Conservation (phyloP, 1,284 basidiomycete genomes). For the Cystobasidium slooffiae region DNA sequence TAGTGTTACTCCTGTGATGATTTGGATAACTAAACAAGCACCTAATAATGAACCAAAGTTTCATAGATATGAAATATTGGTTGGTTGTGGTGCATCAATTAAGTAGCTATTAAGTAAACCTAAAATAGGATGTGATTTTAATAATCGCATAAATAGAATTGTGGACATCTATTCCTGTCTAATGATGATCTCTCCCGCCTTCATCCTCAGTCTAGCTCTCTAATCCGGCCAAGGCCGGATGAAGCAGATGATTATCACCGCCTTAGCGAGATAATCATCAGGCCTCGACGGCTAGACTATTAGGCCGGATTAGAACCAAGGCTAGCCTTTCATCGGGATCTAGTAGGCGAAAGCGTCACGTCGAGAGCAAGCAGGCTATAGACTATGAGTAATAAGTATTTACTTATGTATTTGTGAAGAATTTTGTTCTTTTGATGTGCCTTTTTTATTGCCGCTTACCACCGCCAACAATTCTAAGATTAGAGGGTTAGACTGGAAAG, state of each 20-base stretch:
- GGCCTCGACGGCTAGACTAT: no score
- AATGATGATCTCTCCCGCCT: slow-evolving; percentile 36
- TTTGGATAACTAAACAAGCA: slow-evolving; percentile 56
- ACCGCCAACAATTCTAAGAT: no score
- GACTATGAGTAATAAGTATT: slow-evolving; percentile 42
- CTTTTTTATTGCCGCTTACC: no score
- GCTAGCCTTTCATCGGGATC: no score
- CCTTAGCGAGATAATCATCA: slow-evolving; percentile 13
- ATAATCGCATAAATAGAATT: slow-evolving; percentile 53
- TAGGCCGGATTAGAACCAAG: no score
- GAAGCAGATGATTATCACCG: no score
- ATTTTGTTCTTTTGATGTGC: no score
- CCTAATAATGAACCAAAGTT: slow-evolving; percentile 58
- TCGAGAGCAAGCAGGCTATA: no score
- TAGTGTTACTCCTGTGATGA: slow-evolving; percentile 56
- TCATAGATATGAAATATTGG: slow-evolving; percentile 57
- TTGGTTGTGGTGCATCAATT: slow-evolving; percentile 57
- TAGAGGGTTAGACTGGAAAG: no score
- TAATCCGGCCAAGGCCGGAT: no score
- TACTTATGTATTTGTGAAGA: slow-evolving; percentile 43
- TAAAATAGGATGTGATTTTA: slow-evolving; percentile 55
- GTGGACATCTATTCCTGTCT: slow-evolving; percentile 26
- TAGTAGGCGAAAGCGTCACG: no score
- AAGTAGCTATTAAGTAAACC: slow-evolving; percentile 55
- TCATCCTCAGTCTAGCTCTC: no score